These are phyloP conservation scores for Aspergillus quadrilineatus DNA, from an alignment of 2,329 filamentous ascomycete species.

Conservation along the genomic window DNA sequence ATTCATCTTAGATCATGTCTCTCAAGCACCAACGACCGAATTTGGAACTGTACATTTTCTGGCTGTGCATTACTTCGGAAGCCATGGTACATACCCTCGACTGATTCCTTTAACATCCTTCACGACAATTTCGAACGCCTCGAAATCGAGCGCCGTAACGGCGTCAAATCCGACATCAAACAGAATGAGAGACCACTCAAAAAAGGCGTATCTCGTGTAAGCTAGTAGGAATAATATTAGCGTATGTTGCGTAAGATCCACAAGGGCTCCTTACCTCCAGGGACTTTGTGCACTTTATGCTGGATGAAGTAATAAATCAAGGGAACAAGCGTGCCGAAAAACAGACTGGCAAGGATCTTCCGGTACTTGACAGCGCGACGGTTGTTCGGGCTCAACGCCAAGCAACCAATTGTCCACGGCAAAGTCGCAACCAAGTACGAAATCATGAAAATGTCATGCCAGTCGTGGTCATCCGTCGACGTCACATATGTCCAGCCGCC, in stretches of 20 bases:
- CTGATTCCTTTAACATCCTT: constrained; percentile 85
- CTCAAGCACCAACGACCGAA: constrained; percentile 39
- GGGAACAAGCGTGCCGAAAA: constrained; percentile 88
- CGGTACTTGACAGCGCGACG: constrained; percentile 79
- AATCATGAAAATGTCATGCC: constrained; percentile 99
- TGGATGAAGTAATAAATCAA: constrained; percentile 97
- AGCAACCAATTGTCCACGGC: constrained; percentile 90
- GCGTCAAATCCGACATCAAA: constrained; percentile 97
- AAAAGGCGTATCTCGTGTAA: constrained; percentile 96
- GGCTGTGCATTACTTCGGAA: constrained; percentile 71
- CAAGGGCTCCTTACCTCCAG: constrained; percentile 69
- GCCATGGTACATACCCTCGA: constrained; percentile 98
- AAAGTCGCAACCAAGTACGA: constrained; percentile 92
- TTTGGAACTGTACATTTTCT: constrained; percentile 52
- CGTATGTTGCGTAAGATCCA: not conserved
- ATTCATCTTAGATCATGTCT: constrained; percentile 36
- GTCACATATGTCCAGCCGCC: constrained; percentile 99
- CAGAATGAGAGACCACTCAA: constrained; percentile 93
- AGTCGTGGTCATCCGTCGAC: constrained; percentile 95
- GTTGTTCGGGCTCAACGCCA: constrained; percentile 83
- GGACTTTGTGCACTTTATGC: constrained; percentile 91
- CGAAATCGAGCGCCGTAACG: constrained; percentile 88
- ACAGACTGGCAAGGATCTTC: constrained; percentile 76
- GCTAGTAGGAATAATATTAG: constrained; percentile 54
- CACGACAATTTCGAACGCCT: constrained; percentile 80